phyloP scores from a whole-genome alignment of 768 basidiomycete genomes.

The Neoboletus subvelutipes region DNA sequence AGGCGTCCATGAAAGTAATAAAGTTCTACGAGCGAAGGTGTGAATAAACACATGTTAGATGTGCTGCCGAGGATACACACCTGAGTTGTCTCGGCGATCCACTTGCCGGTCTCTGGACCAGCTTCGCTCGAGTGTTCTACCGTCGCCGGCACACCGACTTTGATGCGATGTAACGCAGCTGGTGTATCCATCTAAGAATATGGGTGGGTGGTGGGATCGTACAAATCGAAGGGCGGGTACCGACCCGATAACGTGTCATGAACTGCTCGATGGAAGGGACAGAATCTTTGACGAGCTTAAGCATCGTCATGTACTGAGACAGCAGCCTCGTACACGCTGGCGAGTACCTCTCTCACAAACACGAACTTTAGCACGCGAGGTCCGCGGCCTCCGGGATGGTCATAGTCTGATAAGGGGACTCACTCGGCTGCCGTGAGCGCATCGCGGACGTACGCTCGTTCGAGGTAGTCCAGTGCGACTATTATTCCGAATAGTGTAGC shows the following conservation, averaged over 20 bases:
- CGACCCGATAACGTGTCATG: slow-evolving; percentile 82
- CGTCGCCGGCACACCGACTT: slow-evolving; percentile 94
- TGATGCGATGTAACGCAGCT: slow-evolving; percentile 85
- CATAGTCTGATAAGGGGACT: slow-evolving; percentile 33
- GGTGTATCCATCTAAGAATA: slow-evolving; percentile 82
- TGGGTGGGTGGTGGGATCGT: not conserved
- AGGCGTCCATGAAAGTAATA: slow-evolving; percentile 98
- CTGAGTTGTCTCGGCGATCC: slow-evolving; percentile 98
- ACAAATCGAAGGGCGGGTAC: slow-evolving; percentile 19
- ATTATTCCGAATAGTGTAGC: slow-evolving; percentile 92
- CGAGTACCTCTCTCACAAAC: slow-evolving; percentile 72
- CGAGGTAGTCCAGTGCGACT: slow-evolving; percentile 89
- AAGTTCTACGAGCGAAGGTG: slow-evolving; percentile 62
- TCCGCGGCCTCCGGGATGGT: not conserved
- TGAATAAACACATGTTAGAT: not conserved
- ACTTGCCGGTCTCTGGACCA: slow-evolving; percentile 91
- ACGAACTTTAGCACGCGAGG: slow-evolving; percentile 6
- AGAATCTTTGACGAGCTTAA: slow-evolving; percentile 90
- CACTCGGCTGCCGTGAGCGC: slow-evolving; percentile 89
- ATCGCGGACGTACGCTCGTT: slow-evolving; percentile 93
- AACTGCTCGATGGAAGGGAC: slow-evolving; percentile 86
- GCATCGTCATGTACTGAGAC: slow-evolving; percentile 96
- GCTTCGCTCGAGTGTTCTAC: slow-evolving; percentile 94
- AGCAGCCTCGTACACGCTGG: slow-evolving; percentile 93
- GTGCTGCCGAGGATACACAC: slow-evolving; percentile 37